These are phyloP conservation scores for Xylaria sp. DNA, from an alignment of 2,329 filamentous ascomycete species.

Conservation along the genomic window DNA sequence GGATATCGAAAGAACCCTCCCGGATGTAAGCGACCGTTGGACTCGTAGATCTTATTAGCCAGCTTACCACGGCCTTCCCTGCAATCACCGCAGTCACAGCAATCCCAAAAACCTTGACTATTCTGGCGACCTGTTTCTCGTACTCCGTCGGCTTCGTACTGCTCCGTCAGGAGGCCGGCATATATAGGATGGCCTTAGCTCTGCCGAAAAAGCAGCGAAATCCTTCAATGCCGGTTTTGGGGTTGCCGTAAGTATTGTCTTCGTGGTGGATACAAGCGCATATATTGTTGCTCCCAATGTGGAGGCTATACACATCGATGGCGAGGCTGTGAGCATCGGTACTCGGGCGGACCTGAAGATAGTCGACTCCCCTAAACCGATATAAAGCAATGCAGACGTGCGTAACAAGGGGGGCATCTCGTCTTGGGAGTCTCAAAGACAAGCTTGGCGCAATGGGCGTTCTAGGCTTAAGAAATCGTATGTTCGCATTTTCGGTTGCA, in stretches of 20 bases:
- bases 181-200: constrained; percentile 40
- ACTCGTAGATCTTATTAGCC: constrained; percentile 48
- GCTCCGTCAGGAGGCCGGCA: constrained; percentile 61
- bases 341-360: constrained; percentile 57
- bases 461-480: constrained; percentile 62
- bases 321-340: constrained; percentile 59
- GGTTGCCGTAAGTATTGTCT: constrained; percentile 48
- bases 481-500: constrained; percentile 65
- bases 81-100: no score
- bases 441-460: constrained; percentile 53
- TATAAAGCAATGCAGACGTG: constrained; percentile 54
- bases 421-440: no score
- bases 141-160: constrained; percentile 53
- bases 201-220: constrained; percentile 54
- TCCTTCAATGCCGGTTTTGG: constrained; percentile 42
- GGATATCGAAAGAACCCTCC: constrained; percentile 5
- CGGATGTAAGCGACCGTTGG: constrained; percentile 45
- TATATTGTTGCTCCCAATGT: constrained; percentile 53
- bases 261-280: constrained; percentile 44
- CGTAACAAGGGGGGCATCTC: background rate
- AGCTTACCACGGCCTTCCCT: constrained; percentile 48
- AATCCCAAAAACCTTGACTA: no score
- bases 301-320: constrained; percentile 61
- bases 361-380: constrained; percentile 54
- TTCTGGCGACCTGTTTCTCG: constrained; percentile 45